A percentile compares a stretch with the other conserved stretches of the same genome.
Evolutionary conservation across 176 grass and related monocot species (phyloP).

Genomic region (Zoysia japonica): DNA sequence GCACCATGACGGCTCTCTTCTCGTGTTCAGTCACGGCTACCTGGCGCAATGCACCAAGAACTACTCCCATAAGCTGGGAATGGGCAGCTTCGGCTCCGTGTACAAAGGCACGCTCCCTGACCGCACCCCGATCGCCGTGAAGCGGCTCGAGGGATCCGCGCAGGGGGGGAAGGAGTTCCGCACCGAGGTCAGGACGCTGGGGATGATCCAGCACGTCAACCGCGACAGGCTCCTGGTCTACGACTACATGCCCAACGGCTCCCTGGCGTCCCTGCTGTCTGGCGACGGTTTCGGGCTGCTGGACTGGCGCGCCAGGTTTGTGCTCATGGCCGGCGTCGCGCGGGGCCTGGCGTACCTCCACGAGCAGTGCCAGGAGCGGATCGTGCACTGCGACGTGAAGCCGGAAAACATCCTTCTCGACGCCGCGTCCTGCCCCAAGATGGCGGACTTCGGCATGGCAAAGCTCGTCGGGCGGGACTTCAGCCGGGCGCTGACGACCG

Average conservation of each 20-base stretch:
- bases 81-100: no score
- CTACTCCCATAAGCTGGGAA: no score
- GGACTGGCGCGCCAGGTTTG: slow-evolving; percentile 39
- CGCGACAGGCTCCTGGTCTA: slow-evolving; percentile 23
- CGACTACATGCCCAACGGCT: no score
- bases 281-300: slow-evolving; percentile 23
- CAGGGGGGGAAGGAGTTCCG: no score
- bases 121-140: no score
- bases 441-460: slow-evolving; percentile 57
- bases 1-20: no score
- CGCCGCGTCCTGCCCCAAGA: slow-evolving; percentile 36
- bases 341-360: slow-evolving; percentile 52
- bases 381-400: neutral
- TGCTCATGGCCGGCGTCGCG: slow-evolving; percentile 44
- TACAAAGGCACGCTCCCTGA: no score
- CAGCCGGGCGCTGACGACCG: slow-evolving; percentile 42
- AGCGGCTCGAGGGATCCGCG: no score
- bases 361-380: slow-evolving; percentile 47
- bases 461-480: slow-evolving; percentile 53
- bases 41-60: no score
- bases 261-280: slow-evolving; percentile 24
- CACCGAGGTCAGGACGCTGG: slow-evolving; percentile 39
- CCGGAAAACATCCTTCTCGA: slow-evolving; percentile 56
- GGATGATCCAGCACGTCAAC: slow-evolving; percentile 48
- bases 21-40: no score